Evolutionary conservation across 176 grass and related monocot species (phyloP).

Genomic region (Triticum monococcum): DNA sequence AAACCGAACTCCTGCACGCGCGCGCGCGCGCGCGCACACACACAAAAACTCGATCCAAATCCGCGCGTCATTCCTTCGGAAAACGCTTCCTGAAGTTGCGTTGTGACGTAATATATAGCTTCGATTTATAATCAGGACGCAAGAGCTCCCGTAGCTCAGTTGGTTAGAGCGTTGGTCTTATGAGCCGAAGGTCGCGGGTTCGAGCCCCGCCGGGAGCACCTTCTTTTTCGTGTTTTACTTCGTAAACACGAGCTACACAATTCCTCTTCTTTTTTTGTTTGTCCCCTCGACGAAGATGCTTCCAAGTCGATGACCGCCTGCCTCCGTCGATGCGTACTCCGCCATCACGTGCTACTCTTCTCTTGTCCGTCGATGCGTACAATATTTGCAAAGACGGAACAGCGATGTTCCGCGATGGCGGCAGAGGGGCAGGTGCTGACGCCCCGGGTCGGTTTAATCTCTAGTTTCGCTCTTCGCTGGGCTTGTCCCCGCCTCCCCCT

Average conservation of each 20-base stretch:
- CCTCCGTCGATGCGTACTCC: neutral
- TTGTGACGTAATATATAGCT: fast-evolving
- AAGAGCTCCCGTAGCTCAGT: slow-evolving; percentile 86
- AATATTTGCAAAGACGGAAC: neutral
- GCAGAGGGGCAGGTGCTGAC: no score
- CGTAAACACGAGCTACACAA: neutral
- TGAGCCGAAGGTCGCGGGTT: slow-evolving; percentile 99
- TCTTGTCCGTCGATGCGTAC: neutral
- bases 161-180: slow-evolving; percentile 99
- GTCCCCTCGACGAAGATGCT: no score
- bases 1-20: no score
- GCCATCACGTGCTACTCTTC: neutral
- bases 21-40: no score
- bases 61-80: no score
- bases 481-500: no score
- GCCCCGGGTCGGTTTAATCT: neutral
- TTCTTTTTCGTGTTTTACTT: neutral
- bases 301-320: no score
- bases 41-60: no score
- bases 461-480: neutral
- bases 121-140: no score
- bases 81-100: no score
- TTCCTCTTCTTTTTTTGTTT: no score
- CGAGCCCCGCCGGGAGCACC: slow-evolving; percentile 26
- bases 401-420: no score